Evolutionary conservation across 2,329 filamentous ascomycete species (phyloP), one percentile per base, ranked within the genome.

Genomic region (Monilinia fructigena): DNA sequence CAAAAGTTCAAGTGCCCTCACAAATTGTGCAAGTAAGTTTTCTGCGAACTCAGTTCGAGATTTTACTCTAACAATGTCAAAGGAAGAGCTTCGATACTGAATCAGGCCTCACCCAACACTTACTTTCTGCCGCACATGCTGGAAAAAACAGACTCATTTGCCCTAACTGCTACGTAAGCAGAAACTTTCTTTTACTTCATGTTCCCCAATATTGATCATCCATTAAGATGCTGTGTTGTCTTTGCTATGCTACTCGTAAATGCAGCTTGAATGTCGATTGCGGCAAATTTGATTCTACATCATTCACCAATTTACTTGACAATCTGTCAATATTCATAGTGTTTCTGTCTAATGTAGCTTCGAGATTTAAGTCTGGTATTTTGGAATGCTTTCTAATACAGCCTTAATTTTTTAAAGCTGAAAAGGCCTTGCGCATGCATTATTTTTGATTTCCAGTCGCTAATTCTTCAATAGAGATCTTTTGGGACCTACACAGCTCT

Each of bases 401-500:
- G 18, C n/a, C 16, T 20, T n/a, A 5, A 35, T 35, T 11, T 7
- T 7, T 35, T 14, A 12, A 14, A 52, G 31, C n/a, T 10, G 28
- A 35, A 38, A 4, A 7, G 4, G 48, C 2, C 16, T 38, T 18
- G 4, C 10, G 38, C 2, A 20, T 14, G 35, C 7, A 23, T 60
- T 3, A 1, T 26, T 12, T 12, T 8, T 12, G 7, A 12, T 47
- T 8, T 10, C 20, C 56, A 38, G 14, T 52, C 50, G 38, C 58
- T 61, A 52, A 61, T 12, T 23, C 12, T 50, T 26, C 12, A 14
- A 50, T 40, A 61, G 58, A 35, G 53, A 47, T 16, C 70, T 10
- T 86, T 83, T 71, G 74, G 74, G 10, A 77, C 76, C 2, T 74
- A 80, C 26, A 73, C 78, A 20, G 77, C 80, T 2, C 78, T 85